These are phyloP conservation scores for Aeschynomene evenia DNA, from an alignment of 306 rosid species.

Conservation along the genomic window DNA sequence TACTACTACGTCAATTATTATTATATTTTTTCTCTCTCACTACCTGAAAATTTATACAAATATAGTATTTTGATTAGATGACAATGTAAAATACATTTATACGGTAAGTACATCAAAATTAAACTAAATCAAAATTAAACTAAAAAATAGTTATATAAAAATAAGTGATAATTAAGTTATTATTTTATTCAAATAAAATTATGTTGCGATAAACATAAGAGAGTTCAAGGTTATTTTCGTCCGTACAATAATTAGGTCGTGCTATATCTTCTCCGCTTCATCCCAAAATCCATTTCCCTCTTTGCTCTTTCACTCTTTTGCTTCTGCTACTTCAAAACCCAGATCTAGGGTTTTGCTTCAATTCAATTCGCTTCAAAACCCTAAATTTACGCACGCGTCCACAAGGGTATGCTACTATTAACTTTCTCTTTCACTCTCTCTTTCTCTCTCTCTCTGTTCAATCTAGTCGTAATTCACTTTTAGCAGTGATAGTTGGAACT, in stretches of 20 bases:
- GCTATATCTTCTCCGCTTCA: conserved; percentile 7
- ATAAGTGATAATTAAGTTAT: too few relatives aligned
- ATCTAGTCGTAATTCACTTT: background rate
- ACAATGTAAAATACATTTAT: too few relatives aligned
- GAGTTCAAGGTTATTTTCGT: conserved; percentile 27
- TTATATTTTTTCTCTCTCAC: too few relatives aligned
- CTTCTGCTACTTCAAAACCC: conserved; percentile 20
- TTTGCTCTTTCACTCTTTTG: background rate
- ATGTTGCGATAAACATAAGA: too few relatives aligned
- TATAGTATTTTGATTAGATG: too few relatives aligned
- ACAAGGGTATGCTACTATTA: conserved; percentile 44
- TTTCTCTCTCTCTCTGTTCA: background rate
- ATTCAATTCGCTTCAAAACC: conserved; percentile 4
- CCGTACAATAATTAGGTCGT: background rate
- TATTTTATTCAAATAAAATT: too few relatives aligned
- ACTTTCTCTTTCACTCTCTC: background rate
- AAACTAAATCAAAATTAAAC: too few relatives aligned
- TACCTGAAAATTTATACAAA: too few relatives aligned
- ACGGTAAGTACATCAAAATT: too few relatives aligned
- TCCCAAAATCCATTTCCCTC: background rate
- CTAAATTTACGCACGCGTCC: background rate
- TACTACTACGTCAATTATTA: too few relatives aligned
- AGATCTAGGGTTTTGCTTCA: conserved; percentile 48
- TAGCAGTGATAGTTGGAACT: background rate
- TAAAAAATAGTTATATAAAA: too few relatives aligned